phyloP scores from a whole-genome alignment of 768 basidiomycete species.

The Boletellus ananas region DNA sequence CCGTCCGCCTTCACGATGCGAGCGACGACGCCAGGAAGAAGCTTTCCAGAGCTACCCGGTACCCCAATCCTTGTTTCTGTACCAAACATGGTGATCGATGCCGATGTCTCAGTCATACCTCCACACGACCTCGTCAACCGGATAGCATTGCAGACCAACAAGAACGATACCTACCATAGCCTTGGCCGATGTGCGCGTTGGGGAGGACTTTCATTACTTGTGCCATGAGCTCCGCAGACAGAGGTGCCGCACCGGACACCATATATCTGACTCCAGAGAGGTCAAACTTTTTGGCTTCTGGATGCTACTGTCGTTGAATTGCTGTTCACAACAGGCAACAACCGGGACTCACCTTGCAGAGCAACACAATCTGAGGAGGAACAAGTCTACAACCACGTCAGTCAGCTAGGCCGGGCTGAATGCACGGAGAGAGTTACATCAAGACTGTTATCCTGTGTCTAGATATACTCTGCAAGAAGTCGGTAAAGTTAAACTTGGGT shows the following conservation, averaged over 20 bases:
- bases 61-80: conserved; percentile 45
- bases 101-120: conserved; percentile 69
- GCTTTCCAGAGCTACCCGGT: conserved; percentile 47
- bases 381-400: conserved; percentile 42
- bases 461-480: conserved; percentile 59
- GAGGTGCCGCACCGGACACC: conserved; percentile 60
- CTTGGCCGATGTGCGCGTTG: conserved; percentile 61
- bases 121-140: neutral
- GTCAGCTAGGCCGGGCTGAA: neutral
- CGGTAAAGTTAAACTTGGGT: conserved; percentile 58
- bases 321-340: neutral
- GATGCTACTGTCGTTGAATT: conserved; percentile 38
- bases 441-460: conserved; percentile 55
- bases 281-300: conserved; percentile 46
- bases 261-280: conserved; percentile 50
- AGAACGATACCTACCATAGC: conserved; percentile 43
- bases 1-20: conserved; percentile 59
- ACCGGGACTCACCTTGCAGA: conserved; percentile 55
- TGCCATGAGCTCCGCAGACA: conserved; percentile 53
- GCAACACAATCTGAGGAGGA: conserved; percentile 60
- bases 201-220: conserved; percentile 47
- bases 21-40: conserved; percentile 52
- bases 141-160: neutral
- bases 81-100: conserved; percentile 48
- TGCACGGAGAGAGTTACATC: conserved; percentile 34